A percentile compares a stretch with the other conserved stretches of the same genome.
These are phyloP conservation scores for Eragrostis nindensis DNA, from an alignment of 176 grass and related monocot genomes.

Conservation along the genomic window DNA sequence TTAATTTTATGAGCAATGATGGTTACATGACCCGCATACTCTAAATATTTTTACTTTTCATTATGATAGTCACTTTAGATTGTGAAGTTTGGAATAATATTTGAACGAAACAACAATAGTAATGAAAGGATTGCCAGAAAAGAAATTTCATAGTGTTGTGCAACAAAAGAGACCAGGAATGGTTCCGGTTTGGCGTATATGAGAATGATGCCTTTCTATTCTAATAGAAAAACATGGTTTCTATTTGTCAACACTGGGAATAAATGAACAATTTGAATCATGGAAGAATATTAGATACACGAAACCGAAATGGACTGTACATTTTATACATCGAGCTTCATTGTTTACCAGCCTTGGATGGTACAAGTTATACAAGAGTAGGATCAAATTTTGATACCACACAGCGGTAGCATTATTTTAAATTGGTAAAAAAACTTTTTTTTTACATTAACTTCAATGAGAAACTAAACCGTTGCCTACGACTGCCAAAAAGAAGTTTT, in stretches of 20 bases:
- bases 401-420: too few species aligned
- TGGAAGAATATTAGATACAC: neutral
- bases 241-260: conserved; percentile 1
- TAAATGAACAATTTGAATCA: neutral
- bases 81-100: neutral
- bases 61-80: neutral
- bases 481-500: too few species aligned
- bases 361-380: neutral
- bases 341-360: neutral
- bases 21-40: neutral
- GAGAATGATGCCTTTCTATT: neutral
- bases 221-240: neutral
- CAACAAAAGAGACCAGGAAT: neutral
- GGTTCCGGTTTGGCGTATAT: neutral
- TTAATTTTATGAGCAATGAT: neutral
- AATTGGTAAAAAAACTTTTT: too few species aligned
- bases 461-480: neutral
- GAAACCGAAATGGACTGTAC: neutral
- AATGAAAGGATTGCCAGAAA: neutral
- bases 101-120: neutral
- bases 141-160: neutral
- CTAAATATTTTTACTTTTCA: neutral
- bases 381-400: neutral
- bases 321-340: neutral
- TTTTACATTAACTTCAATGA: too few species aligned